Evolutionary conservation across 2,329 filamentous ascomycete genomes (phyloP).

Genomic region (Chrysosporium queenslandicum): DNA sequence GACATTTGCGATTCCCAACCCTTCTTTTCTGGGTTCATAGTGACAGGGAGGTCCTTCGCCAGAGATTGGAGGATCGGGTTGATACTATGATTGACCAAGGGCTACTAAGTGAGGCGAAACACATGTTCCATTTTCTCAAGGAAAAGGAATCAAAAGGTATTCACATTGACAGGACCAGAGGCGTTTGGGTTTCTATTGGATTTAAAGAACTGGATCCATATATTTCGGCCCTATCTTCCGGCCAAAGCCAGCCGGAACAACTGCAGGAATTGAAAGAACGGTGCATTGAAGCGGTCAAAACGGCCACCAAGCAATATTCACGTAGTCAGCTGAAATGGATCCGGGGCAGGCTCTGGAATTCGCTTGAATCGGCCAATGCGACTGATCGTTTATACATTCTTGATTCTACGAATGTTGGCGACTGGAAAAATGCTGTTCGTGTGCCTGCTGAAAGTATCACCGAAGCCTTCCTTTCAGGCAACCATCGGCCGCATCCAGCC

Average conservation of each 20-base stretch:
- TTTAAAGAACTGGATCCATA: slow-evolving; percentile 84
- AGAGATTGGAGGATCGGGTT: slow-evolving; percentile 65
- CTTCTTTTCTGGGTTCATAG: slow-evolving; percentile 84
- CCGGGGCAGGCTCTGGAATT: slow-evolving; percentile 64
- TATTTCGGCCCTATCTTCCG: slow-evolving; percentile 39
- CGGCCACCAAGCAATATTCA: slow-evolving; percentile 78
- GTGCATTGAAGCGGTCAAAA: slow-evolving; percentile 66
- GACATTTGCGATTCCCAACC: slow-evolving; percentile 45
- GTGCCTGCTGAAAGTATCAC: slow-evolving; percentile 55
- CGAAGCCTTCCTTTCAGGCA: slow-evolving; percentile 51
- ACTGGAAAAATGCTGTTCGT: slow-evolving; percentile 56
- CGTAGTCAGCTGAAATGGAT: slow-evolving; percentile 82
- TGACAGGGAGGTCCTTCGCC: slow-evolving; percentile 55
- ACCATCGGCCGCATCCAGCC: slow-evolving; percentile 45
- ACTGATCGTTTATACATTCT: slow-evolving; percentile 60
- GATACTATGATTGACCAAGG: slow-evolving; percentile 69
- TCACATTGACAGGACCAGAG: slow-evolving; percentile 60
- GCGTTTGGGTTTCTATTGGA: slow-evolving; percentile 94
- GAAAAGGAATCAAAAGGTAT: slow-evolving; percentile 41
- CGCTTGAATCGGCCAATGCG: slow-evolving; percentile 48
- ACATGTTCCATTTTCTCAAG: slow-evolving; percentile 42
- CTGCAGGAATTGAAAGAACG: slow-evolving; percentile 47
- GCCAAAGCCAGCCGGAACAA: slow-evolving; percentile 25
- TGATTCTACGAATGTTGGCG: slow-evolving; percentile 60
- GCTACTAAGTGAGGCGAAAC: slow-evolving; percentile 52